Base-by-base conservation (phyloP, 495 filamentous ascomycete species). In the Cladorrhinum samala region DNA sequence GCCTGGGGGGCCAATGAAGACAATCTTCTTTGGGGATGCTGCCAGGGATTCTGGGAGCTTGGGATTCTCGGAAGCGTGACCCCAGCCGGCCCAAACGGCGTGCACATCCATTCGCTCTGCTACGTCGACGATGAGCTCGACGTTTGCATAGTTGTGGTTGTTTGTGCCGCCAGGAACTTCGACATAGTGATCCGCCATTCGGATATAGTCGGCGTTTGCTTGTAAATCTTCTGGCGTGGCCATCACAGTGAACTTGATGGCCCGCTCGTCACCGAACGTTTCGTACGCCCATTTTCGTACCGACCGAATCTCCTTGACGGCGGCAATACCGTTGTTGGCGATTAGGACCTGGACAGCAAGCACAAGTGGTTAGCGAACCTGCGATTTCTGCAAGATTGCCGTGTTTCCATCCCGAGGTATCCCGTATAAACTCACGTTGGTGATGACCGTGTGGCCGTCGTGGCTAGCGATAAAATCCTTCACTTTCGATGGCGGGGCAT, bases 221-320 rank as follows among this genome's bases (percentile, higher is more conserved):
- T 83, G 81, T 60, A 99, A 73, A 86, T 99, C 93, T 73, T 99
- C 93, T n/a, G 93, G 93, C 40, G 93, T 99, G 57, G 93, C 93
- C 93, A 99, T 99, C 56, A 96, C 93, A 49, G 94, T 97, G 70
- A 99, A 97, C 64, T 96, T 93, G 69, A 99, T 95, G 54, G 94
- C 93, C 61, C 86, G 82, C 77, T 99, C 93, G 72, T 99, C 91
- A 68, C 93, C 91, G 64, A 99, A 97, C 4, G 88, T 92, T 75
- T 99, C 93, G 82, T 99, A 99, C 50, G 93, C 93, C 93, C 93
- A 99, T 91, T 97, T 99, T 68, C 93, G 84, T 58, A 99, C 91
- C 23, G 91, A 96, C 61, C 93, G 81, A 63, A 99, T 99, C 73
- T 97, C 92, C 72, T 99, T 99, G 62, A 99, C 93, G 55, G 93